Base-by-base conservation (phyloP, 139 green algal genomes). In the Picocystis salinarum region DNA sequence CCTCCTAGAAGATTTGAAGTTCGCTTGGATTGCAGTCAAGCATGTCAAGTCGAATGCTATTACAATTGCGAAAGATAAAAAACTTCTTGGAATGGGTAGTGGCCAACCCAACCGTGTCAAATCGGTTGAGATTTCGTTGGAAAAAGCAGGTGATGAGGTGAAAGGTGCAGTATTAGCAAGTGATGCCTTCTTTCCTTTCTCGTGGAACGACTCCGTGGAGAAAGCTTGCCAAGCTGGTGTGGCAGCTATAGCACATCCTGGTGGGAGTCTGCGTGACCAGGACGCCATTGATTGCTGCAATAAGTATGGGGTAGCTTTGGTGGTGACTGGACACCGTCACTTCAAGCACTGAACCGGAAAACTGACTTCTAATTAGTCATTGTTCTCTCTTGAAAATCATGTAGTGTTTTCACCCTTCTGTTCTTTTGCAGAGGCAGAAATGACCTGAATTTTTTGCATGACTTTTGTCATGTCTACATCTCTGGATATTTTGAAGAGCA, bases 31-130 rank as follows among this genome's bases (percentile, higher is more conserved):
- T 12, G 69, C 58, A 29, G 81, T 93, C n/a, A 99, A 99, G 79
- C 88, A 99, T 50, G 88, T 99, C 31, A 99, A 99, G 75, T 80
- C 56, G 60, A 99, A 99, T 55, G 88, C 88, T 51, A 99, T 99
- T 58, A 91, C 85, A 1, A 69, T 99, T 17, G 88, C 82, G 39
- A 97, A 95, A 71, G 77, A 72, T 7, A 52, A 45, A 19, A 52
- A 69, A 45, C 65, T 99, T 53, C 67, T 99, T 56, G 88, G 88
- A 40, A 99, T 99, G 88, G 88, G 88, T 50, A 80, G 58, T 31
- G 88, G 88, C n/a, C 88, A 99, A 69, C 88, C 88, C 44, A 99
- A 99, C 73, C 73, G 88, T 9, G 85, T 95, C 9, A 95, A 94
- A 55, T 78, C 52, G 15, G 71, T 82, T 28, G 48, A 82, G 51